Evolutionary conservation across 2,329 filamentous ascomycete genomes (phyloP).

Genomic region (Diplodia corticola): DNA sequence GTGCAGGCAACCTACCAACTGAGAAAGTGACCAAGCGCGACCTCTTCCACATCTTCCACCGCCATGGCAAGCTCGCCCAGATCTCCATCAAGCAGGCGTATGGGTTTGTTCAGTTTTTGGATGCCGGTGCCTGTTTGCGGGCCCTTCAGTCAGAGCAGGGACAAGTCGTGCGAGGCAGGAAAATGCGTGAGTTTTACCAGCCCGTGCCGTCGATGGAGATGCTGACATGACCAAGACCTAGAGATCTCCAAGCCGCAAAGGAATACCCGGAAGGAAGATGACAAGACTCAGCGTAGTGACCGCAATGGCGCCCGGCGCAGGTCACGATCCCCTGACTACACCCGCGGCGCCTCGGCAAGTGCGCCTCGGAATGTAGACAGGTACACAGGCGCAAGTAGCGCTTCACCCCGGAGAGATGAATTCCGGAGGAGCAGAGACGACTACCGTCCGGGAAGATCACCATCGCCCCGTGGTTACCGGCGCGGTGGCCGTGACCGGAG

Average conservation of each 20-base stretch:
- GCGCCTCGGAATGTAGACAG: slow-evolving; percentile 43
- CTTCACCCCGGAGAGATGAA: slow-evolving; percentile 45
- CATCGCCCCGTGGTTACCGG: slow-evolving; percentile 45
- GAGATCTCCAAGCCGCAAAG: slow-evolving; percentile 89
- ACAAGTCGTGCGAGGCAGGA: slow-evolving; percentile 78
- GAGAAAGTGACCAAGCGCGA: slow-evolving; percentile 93
- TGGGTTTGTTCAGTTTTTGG: slow-evolving; percentile 93
- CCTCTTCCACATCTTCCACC: slow-evolving; percentile 86
- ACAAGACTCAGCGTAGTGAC: slow-evolving; percentile 40
- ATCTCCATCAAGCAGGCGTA: slow-evolving; percentile 97
- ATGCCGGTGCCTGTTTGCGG: slow-evolving; percentile 68
- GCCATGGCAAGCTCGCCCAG: slow-evolving; percentile 83
- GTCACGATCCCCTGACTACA: slow-evolving; percentile 65
- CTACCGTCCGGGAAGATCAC: slow-evolving; percentile 52
- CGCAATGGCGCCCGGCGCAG: slow-evolving; percentile 49
- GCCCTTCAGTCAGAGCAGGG: slow-evolving; percentile 81
- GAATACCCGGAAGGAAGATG: slow-evolving; percentile 61
- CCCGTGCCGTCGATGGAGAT: slow-evolving; percentile 5
- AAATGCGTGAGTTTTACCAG: slow-evolving; percentile 72
- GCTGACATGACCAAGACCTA: slow-evolving; percentile 62
- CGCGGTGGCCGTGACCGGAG: slow-evolving; percentile 37
- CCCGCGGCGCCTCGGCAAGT: slow-evolving; percentile 47
- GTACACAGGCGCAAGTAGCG: slow-evolving; percentile 36
- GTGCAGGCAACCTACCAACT: slow-evolving; percentile 79
- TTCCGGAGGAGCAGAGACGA: slow-evolving; percentile 64